Evolutionary conservation across 176 grass and related monocot genomes (phyloP), one percentile per base, ranked within the genome.

Genomic region (Rhipidocladum racemiflorum): DNA sequence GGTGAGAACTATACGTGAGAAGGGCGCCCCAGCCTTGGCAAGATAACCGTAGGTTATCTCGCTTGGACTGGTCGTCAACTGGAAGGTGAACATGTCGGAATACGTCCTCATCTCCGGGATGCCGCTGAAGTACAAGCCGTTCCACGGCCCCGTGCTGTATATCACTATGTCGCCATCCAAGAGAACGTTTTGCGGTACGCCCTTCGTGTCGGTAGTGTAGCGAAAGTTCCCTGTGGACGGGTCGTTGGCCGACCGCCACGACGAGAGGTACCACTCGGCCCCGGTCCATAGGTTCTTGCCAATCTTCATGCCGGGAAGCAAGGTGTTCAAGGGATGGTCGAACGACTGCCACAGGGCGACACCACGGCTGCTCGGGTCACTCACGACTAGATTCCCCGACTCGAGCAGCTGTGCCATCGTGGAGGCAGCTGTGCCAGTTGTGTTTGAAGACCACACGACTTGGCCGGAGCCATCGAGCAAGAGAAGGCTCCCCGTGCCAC

Each of bases 81-180:
- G 43, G 6, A 63, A 68, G 8, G 11, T 30, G 24, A 81, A 61
- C 46, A 5, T 7, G 4, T 6, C 4, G 6, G 0, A 2, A 57
- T 86, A 80, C 13, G 4, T 4, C 16, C 45, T 45, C 62, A 9
- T 74, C 85, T 91, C 89, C 8, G 92, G 75, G 38, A 54, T 21
- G 60, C 84, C 76, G 77, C 69, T 89, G 83, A 94, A 91, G 9
- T n/a, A 53, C 20, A n/a, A 2, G 6, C 92, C 92, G 42, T 86
- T 77, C 32, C 75, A 34, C 2, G 87, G 65, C 0, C 86, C 90
- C 0, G 38, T 72, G 39, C 81, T 85, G 29, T 46, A 80, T 1
- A 14, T 63, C 64, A 10, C 63, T 34, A 4, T 79, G 68, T 43
- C 9, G 39, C 82, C 13, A 0, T 65, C 10, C 87, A 72, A 83